phyloP scores from a whole-genome alignment of 805 yeast genomes.

The Nakazawaea molendinolei region DNA sequence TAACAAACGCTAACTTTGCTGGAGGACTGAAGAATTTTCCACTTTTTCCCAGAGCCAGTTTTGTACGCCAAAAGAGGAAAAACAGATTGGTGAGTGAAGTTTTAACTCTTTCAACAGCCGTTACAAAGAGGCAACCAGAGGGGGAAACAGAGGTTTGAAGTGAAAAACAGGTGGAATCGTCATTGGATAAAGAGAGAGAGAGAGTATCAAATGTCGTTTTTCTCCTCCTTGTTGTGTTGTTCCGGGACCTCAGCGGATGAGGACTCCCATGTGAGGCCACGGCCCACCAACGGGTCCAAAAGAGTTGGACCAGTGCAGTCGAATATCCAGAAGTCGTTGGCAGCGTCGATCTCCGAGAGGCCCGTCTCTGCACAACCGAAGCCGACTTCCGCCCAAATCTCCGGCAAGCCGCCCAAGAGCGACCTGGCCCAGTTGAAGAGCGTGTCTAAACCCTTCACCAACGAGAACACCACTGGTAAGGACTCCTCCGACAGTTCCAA shows the following conservation, averaged over 20 bases:
- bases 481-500: slow-evolving; percentile 29
- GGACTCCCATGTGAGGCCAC: slow-evolving; percentile 15
- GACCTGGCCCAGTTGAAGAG: too few species aligned
- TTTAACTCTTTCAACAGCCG: too few species aligned
- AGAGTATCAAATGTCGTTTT: slow-evolving; percentile 24
- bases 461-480: slow-evolving; percentile 25
- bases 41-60: too few species aligned
- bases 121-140: too few species aligned
- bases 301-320: slow-evolving; percentile 25
- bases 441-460: slow-evolving; percentile 13
- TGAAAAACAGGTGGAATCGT: too few species aligned
- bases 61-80: too few species aligned
- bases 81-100: too few species aligned
- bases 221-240: slow-evolving; percentile 28
- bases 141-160: too few species aligned
- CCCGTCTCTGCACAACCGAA: background rate
- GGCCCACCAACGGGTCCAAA: slow-evolving; percentile 16
- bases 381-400: background rate
- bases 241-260: slow-evolving; percentile 23
- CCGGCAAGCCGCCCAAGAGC: background rate
- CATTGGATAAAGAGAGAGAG: too few species aligned
- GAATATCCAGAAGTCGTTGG: slow-evolving; percentile 26
- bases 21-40: too few species aligned
- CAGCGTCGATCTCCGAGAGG: slow-evolving; percentile 9
- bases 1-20: too few species aligned